Conservation (phyloP, 306 rosid species). For the Lathyrus sativus region DNA sequence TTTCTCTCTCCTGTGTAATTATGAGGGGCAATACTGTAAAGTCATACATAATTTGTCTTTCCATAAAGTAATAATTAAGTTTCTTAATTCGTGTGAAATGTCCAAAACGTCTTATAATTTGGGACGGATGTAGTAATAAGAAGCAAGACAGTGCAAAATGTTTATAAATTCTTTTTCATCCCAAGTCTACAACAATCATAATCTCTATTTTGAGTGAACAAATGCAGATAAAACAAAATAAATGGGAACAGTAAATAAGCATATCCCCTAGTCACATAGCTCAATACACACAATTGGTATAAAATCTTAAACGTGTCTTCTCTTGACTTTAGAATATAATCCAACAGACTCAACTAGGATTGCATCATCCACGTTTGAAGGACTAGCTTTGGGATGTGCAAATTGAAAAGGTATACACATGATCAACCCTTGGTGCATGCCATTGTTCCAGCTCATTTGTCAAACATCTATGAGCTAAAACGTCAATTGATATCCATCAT, state of each 20-base stretch:
- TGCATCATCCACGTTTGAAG: not conserved
- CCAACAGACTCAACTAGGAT: not conserved
- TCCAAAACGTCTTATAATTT: no score
- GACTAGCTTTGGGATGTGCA: not conserved
- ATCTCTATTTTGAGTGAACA: slow-evolving; percentile 10
- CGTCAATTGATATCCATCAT: not conserved
- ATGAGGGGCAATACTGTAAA: no score
- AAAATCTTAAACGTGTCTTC: slow-evolving; percentile 5
- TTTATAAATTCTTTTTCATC: slow-evolving; percentile 14
- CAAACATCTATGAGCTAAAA: slow-evolving; percentile 2
- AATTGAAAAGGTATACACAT: slow-evolving; percentile 10
- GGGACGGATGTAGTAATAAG: no score
- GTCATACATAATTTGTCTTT: no score
- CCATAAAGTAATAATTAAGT: no score
- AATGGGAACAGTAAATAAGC: not conserved
- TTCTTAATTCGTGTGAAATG: no score
- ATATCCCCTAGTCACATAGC: slow-evolving; percentile 13
- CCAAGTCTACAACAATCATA: slow-evolving; percentile 6
- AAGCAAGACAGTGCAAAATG: not conserved
- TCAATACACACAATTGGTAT: not conserved
- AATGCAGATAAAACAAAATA: slow-evolving; percentile 10
- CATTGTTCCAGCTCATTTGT: not conserved
- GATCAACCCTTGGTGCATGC: slow-evolving; percentile 4
- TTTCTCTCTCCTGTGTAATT: no score
- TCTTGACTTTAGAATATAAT: slow-evolving; percentile 1